These are phyloP conservation scores for Cytospora chrysosperma DNA, from an alignment of 2,329 filamentous ascomycete species.

Conservation along the genomic window DNA sequence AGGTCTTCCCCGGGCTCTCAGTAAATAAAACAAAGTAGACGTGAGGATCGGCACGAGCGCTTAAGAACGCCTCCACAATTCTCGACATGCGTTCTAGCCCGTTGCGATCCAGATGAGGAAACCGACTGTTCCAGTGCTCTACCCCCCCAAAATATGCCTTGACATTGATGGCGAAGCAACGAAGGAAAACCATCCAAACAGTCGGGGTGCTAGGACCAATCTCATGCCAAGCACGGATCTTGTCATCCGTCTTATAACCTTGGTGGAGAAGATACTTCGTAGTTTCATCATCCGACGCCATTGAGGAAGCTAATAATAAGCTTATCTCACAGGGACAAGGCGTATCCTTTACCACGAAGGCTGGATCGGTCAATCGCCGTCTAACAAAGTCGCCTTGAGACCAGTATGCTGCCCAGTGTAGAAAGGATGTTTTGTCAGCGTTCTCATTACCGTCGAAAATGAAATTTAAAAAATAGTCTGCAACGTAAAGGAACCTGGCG, in stretches of 20 bases:
- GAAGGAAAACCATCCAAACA: not conserved
- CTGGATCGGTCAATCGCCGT: not conserved
- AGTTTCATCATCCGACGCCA: not conserved
- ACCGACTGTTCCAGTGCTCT: not conserved
- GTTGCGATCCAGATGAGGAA: not conserved
- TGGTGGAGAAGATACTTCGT: not conserved
- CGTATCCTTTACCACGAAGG: not conserved
- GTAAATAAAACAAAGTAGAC: not conserved
- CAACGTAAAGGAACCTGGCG: no score
- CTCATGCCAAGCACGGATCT: not conserved
- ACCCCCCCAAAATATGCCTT: conserved; percentile 3
- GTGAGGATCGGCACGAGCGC: not conserved
- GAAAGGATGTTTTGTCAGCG: not conserved
- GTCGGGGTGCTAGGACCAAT: not conserved
- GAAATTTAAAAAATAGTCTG: no score
- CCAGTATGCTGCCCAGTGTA: conserved; percentile 4
- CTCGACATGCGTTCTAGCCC: not conserved
- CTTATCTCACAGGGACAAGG: not conserved
- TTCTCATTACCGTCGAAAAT: not conserved
- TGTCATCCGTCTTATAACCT: not conserved
- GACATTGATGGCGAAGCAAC: not conserved
- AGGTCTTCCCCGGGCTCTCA: not conserved
- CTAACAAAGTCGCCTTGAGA: not conserved
- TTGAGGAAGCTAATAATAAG: not conserved
- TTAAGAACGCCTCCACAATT: not conserved